phyloP scores from a whole-genome alignment of 2,329 filamentous ascomycete species.

The Lasiodiplodia sp. region DNA sequence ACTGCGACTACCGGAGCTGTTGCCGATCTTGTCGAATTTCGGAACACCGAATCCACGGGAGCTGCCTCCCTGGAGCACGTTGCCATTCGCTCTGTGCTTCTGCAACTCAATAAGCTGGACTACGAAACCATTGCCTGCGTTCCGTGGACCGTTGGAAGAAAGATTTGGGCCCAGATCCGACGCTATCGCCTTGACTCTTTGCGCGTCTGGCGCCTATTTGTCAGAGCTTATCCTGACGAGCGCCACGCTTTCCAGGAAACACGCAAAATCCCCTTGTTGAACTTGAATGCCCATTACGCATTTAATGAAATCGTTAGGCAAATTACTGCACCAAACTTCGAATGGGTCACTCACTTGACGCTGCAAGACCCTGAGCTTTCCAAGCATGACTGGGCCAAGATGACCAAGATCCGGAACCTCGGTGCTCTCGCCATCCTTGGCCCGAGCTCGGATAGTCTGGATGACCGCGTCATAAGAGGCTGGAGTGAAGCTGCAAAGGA shows the following conservation, averaged over 20 bases:
- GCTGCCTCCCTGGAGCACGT: conserved; percentile 11
- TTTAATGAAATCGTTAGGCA: conserved; percentile 16
- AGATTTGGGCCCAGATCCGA: conserved; percentile 9
- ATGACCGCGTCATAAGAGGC: conserved; percentile 20
- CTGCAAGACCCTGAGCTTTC: conserved; percentile 1
- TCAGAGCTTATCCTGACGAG: conserved; percentile 16
- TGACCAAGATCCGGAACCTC: conserved; percentile 15
- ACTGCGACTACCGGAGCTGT: conserved; percentile 18
- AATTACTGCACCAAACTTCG: conserved; percentile 7
- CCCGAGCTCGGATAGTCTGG: not conserved
- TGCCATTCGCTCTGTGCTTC: conserved; percentile 24
- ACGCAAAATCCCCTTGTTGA: not conserved
- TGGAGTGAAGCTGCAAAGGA: conserved; percentile 15
- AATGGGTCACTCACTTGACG: conserved; percentile 18
- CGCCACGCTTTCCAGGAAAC: conserved; percentile 12
- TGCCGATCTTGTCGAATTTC: conserved; percentile 20
- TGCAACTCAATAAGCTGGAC: conserved; percentile 15
- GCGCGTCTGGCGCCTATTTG: conserved; percentile 24
- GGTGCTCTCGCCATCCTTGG: conserved; percentile 1
- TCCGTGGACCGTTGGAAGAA: conserved; percentile 15
- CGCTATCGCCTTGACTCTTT: conserved; percentile 6
- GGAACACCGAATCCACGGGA: not conserved
- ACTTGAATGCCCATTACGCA: not conserved
- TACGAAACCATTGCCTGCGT: conserved; percentile 8
- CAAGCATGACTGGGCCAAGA: conserved; percentile 2